Base-by-base conservation (phyloP, 225 moss, liverwort and hornwort species). In the Lunularia cruciata region DNA sequence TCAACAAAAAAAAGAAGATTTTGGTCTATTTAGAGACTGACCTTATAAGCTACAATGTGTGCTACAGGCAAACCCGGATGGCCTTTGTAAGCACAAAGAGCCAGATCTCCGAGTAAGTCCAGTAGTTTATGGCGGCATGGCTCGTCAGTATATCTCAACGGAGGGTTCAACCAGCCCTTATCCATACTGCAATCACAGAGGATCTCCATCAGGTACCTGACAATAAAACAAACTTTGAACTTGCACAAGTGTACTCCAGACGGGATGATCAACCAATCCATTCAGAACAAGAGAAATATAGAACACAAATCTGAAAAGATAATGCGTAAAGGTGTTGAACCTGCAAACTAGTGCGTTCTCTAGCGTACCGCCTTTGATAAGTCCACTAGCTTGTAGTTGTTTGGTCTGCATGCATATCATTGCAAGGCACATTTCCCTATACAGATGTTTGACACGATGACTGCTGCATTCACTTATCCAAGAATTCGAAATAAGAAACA, bases 111-210 rank as follows among this genome's bases (percentile, higher is more conserved):
- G 40, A 98, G 79, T 46, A 98, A 79, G 75, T 98, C 98, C 46
- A 98, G 81, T 47, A 98, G 54, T 77, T 98, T 98, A 67, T 98
- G 98, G 11, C 93, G 91, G 71, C 98, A 98, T 3, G 98, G 93
- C 56, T 98, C 98, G 68, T 93, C 89, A 10, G 85, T 72, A 63
- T 86, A 98, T 4, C 93, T 91, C 38, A 98, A 76, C 0, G 98
- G 98, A 20, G 98, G 98, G 42, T 98, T 98, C 30, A 98, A 65
- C 98, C 98, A 98, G 19, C 98, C 98, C 63, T 77, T 84, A 22
- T 91, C 85, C 77, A 68, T 77, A 62, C 98, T 98, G 76, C 47
- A 72, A 34, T 37, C n/a, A 7, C 59, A 13, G 20, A 27, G 23
- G 8, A 0, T 22, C 0, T 8, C 14, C 12, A 36, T 51, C 51